Conservation (phyloP, 495 filamentous ascomycete species). For the Cryomyces minteri region DNA sequence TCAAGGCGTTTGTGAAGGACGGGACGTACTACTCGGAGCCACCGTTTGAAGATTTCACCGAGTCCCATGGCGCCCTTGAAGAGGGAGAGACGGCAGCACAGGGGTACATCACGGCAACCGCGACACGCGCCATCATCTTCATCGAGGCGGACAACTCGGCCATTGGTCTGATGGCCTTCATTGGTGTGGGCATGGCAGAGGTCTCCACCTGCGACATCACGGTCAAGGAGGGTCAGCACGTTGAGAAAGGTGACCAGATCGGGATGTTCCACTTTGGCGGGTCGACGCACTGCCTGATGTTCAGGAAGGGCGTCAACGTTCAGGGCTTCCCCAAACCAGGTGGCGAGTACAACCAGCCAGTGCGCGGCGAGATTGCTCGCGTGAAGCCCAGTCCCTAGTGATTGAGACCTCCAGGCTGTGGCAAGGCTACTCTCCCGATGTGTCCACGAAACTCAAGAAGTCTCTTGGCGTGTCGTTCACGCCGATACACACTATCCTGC, state of each 20-base stretch:
- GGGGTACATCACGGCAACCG: slow-evolving; percentile 38
- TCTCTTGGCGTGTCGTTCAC: too few species aligned
- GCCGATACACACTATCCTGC: too few species aligned
- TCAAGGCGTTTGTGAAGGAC: slow-evolving; percentile 8
- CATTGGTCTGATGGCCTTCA: slow-evolving; percentile 46
- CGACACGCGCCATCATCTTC: slow-evolving; percentile 45
- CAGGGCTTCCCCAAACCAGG: slow-evolving; percentile 13
- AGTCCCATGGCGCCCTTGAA: slow-evolving; percentile 14
- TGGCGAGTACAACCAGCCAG: slow-evolving; percentile 34
- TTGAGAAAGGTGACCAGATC: slow-evolving; percentile 45
- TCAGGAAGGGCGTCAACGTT: slow-evolving; percentile 19
- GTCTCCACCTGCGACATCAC: slow-evolving; percentile 20
- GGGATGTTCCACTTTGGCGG: slow-evolving; percentile 67
- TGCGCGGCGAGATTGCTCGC: slow-evolving; percentile 29
- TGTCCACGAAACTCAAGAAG: too few species aligned
- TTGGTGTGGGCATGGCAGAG: slow-evolving; percentile 54
- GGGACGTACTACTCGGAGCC: slow-evolving; percentile 57
- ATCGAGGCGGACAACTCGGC: slow-evolving; percentile 46
- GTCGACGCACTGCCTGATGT: slow-evolving; percentile 43
- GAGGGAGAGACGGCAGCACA: slow-evolving; percentile 21
- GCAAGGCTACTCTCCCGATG: too few species aligned
- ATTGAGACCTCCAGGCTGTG: too few species aligned
- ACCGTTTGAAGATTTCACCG: slow-evolving; percentile 28
- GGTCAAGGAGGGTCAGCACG: slow-evolving; percentile 24
- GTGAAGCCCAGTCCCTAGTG: too few species aligned